phyloP scores from a whole-genome alignment of 805 yeast species.

The Starmerella vaccinii region DNA sequence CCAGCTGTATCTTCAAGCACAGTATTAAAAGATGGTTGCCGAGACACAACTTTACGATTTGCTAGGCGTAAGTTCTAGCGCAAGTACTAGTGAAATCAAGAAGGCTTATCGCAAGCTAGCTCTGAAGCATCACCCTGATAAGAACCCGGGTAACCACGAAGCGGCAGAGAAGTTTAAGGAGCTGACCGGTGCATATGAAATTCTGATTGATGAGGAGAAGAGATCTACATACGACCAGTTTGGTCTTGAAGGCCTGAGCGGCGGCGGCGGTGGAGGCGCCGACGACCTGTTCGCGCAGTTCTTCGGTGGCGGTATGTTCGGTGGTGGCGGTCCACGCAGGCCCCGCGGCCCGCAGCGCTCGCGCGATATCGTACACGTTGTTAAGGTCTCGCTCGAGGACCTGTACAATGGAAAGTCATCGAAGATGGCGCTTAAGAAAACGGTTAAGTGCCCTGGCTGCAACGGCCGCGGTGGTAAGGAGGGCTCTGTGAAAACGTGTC shows the following conservation, averaged over 20 bases:
- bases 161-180: slow-evolving; percentile 97
- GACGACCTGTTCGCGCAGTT: slow-evolving; percentile 72
- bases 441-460: slow-evolving; percentile 77
- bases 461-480: slow-evolving; percentile 94
- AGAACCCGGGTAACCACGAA: slow-evolving; percentile 51
- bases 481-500: slow-evolving; percentile 79
- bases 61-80: slow-evolving; percentile 44
- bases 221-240: slow-evolving; percentile 78
- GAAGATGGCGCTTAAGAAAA: slow-evolving; percentile 87
- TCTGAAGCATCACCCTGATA: slow-evolving; percentile 68
- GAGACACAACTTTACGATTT: slow-evolving; percentile 58
- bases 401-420: slow-evolving; percentile 56
- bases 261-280: slow-evolving; percentile 64
- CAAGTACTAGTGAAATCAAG: slow-evolving; percentile 49
- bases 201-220: slow-evolving; percentile 74
- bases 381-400: slow-evolving; percentile 67
- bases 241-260: slow-evolving; percentile 86
- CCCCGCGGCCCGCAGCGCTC: slow-evolving; percentile 81
- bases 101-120: slow-evolving; percentile 71
- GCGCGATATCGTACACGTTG: slow-evolving; percentile 81
- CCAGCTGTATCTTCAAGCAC: not conserved
- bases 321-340: slow-evolving; percentile 53
- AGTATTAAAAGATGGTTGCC: slow-evolving; percentile 41
- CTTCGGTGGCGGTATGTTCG: slow-evolving; percentile 57
- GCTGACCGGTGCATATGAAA: slow-evolving; percentile 76